Evolutionary conservation across 257 asterid species (phyloP).

Genomic region (Solanum sparsipilum): DNA sequence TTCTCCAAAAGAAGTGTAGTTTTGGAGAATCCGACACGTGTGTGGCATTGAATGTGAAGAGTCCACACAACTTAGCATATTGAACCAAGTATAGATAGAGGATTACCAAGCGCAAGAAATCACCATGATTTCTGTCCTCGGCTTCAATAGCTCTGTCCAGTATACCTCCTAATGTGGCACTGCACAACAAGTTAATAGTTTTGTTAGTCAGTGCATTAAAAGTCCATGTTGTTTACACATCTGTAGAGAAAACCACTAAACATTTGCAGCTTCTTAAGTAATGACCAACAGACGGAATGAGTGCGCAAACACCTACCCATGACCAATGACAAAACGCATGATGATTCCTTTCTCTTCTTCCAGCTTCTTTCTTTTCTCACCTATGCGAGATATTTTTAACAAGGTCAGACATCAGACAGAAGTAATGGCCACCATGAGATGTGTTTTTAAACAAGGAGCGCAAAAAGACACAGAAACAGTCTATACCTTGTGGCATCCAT

Average conservation of each 20-base stretch:
- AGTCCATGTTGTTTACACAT: neutral
- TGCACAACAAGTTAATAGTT: slow-evolving; percentile 6
- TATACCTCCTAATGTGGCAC: slow-evolving; percentile 84
- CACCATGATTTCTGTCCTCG: slow-evolving; percentile 83
- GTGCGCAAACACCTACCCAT: slow-evolving; percentile 31
- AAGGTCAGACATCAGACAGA: neutral
- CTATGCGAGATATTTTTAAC: slow-evolving; percentile 12
- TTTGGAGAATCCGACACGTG: neutral
- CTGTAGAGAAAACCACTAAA: neutral
- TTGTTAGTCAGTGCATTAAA: neutral
- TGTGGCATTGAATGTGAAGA: neutral
- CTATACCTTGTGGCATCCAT: slow-evolving; percentile 92
- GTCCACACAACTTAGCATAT: neutral
- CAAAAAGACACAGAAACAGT: neutral
- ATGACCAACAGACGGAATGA: neutral
- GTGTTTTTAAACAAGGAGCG: neutral
- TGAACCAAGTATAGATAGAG: neutral
- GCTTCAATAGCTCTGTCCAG: slow-evolving; percentile 85
- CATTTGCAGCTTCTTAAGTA: neutral
- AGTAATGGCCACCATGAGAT: neutral
- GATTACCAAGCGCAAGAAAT: slow-evolving; percentile 75
- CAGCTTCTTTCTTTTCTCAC: slow-evolving; percentile 50
- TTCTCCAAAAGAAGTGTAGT: neutral
- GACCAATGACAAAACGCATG: slow-evolving; percentile 81
- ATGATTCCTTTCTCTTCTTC: slow-evolving; percentile 76